Conservation (phyloP, 2,329 filamentous ascomycete genomes). For the Ceratocystis huliohia region DNA sequence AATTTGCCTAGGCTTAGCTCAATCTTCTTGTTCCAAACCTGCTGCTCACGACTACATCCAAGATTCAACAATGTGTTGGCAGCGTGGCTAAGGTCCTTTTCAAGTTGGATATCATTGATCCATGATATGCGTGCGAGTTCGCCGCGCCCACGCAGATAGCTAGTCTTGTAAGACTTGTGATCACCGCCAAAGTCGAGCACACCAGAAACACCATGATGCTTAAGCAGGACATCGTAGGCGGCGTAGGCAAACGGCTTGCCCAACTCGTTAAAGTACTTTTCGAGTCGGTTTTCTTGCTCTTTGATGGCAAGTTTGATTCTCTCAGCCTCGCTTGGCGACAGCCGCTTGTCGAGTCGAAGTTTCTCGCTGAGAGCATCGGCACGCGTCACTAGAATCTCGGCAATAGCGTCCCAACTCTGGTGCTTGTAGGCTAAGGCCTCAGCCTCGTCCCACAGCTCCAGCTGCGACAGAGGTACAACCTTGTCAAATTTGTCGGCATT, state of each 20-base stretch:
- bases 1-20: conserved; percentile 84
- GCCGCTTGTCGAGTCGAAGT: conserved; percentile 24
- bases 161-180: conserved; percentile 56
- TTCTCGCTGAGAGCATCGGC: conserved; percentile 32
- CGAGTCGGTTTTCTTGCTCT: conserved; percentile 35
- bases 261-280: conserved; percentile 48
- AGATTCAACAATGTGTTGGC: conserved; percentile 57
- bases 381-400: conserved; percentile 43
- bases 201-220: conserved; percentile 49
- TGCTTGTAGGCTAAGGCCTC: conserved; percentile 48
- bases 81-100: conserved; percentile 62
- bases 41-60: conserved; percentile 58
- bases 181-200: conserved; percentile 62
- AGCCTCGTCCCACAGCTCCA: conserved; percentile 45
- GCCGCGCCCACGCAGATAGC: conserved; percentile 60
- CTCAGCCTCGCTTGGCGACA: conserved; percentile 26
- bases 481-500: conserved; percentile 40
- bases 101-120: conserved; percentile 81
- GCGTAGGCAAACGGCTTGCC: conserved; percentile 57
- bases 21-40: conserved; percentile 87
- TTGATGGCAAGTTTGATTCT: conserved; percentile 29
- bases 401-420: conserved; percentile 41
- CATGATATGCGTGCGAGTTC: conserved; percentile 70
- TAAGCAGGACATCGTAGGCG: conserved; percentile 67
- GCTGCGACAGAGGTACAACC: conserved; percentile 40